These are phyloP conservation scores for Cryptosporidium viatorum DNA, from an alignment of 169 alveolate genomes.

Conservation along the genomic window DNA sequence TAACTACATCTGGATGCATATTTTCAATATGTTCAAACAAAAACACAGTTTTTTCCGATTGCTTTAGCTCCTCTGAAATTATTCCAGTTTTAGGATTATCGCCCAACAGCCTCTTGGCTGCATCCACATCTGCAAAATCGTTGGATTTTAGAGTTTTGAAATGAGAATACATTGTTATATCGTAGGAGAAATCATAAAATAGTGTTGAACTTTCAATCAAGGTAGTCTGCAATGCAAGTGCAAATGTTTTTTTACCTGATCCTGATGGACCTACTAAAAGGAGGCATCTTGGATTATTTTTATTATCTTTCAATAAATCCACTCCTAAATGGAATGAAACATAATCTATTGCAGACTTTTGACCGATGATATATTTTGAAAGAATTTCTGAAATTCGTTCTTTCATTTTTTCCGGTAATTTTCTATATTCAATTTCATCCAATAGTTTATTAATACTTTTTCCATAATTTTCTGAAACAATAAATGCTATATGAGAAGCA, in stretches of 20 bases:
- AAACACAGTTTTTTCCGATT: neutral
- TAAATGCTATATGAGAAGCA: conserved; percentile 55
- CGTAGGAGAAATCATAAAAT: neutral
- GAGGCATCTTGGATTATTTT: conserved; percentile 10
- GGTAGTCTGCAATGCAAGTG: conserved; percentile 1
- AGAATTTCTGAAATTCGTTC: conserved; percentile 11
- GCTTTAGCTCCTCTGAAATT: neutral
- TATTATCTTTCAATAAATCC: neutral
- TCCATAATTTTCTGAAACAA: conserved; percentile 19
- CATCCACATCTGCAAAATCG: conserved; percentile 13
- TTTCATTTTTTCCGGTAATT: conserved; percentile 6
- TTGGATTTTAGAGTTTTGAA: neutral
- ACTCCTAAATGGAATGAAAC: conserved; percentile 7
- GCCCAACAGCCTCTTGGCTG: conserved; percentile 8
- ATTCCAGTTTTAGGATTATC: conserved; percentile 1
- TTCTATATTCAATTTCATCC: conserved; percentile 31
- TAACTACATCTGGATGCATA: conserved; percentile 15
- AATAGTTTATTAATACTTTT: neutral
- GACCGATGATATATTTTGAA: conserved; percentile 31
- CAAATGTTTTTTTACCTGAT: conserved; percentile 28
- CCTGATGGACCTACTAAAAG: conserved; percentile 39
- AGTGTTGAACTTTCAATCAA: neutral
- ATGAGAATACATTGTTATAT: neutral
- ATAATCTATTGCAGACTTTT: conserved; percentile 8
- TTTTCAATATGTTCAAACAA: conserved; percentile 12